A percentile compares a stretch with the other conserved stretches of the same genome.
Evolutionary conservation across 805 yeast genomes (phyloP).

Genomic region (Saturnispora silvae): DNA sequence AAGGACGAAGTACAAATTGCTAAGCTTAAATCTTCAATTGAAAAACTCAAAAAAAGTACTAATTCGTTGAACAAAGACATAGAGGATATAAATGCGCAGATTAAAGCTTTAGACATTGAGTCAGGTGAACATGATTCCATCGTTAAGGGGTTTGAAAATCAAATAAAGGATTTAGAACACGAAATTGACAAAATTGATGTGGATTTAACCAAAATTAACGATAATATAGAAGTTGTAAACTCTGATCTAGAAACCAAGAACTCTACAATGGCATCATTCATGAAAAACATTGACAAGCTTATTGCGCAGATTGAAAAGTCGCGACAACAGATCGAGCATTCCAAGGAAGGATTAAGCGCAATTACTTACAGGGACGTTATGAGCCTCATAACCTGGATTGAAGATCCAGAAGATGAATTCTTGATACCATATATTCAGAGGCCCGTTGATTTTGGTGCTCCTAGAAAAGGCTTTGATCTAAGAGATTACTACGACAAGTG

Average conservation of each 20-base stretch:
- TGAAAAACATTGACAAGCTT: slow-evolving; percentile 19
- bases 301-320: slow-evolving; percentile 19
- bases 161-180: slow-evolving; percentile 33
- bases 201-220: slow-evolving; percentile 28
- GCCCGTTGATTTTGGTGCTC: slow-evolving; percentile 29
- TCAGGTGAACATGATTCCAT: slow-evolving; percentile 22
- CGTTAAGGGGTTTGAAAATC: slow-evolving; percentile 26
- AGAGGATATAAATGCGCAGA: slow-evolving; percentile 8
- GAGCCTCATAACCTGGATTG: slow-evolving; percentile 41
- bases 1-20: slow-evolving; percentile 45
- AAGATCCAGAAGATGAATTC: slow-evolving; percentile 24
- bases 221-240: slow-evolving; percentile 55
- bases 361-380: slow-evolving; percentile 43
- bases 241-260: slow-evolving; percentile 40
- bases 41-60: slow-evolving; percentile 40
- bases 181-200: slow-evolving; percentile 12
- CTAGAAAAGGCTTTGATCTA: slow-evolving; percentile 36
- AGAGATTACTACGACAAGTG: slow-evolving; percentile 42
- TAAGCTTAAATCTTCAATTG: slow-evolving; percentile 55
- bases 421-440: slow-evolving; percentile 13
- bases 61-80: slow-evolving; percentile 39
- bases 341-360: slow-evolving; percentile 18
- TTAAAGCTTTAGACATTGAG: slow-evolving; percentile 26
- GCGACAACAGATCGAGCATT: slow-evolving; percentile 28
- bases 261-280: slow-evolving; percentile 29